Conservation (phyloP, 257 asterid species). For the Przewalskia tangutica region DNA sequence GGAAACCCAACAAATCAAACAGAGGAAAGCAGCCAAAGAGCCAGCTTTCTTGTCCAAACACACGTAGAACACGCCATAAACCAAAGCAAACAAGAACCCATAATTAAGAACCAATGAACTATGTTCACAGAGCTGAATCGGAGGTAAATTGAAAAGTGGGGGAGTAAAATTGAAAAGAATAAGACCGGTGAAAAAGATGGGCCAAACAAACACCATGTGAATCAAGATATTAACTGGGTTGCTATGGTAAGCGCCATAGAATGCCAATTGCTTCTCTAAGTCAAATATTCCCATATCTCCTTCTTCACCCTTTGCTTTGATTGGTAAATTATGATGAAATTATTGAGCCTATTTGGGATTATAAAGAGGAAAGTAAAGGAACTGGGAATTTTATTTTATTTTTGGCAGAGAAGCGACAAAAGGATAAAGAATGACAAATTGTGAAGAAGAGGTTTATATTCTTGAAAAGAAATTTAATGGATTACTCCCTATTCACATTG, state of each 20-base stretch:
- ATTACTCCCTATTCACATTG: no score
- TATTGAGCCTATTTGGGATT: background rate
- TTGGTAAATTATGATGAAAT: background rate
- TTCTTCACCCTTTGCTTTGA: background rate
- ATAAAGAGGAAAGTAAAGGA: background rate
- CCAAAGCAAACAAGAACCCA: conserved; percentile 50
- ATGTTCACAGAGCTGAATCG: conserved; percentile 28
- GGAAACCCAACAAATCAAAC: conserved; percentile 56
- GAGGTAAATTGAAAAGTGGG: conserved; percentile 25
- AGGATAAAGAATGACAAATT: background rate
- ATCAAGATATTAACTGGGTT: conserved; percentile 60
- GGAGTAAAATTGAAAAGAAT: conserved; percentile 68
- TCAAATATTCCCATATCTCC: conserved; percentile 59
- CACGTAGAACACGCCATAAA: conserved; percentile 56
- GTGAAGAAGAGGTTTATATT: background rate
- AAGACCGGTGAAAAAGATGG: conserved; percentile 49
- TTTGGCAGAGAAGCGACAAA: background rate
- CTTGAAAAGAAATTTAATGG: background rate
- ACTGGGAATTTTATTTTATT: background rate
- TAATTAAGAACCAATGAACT: conserved; percentile 47
- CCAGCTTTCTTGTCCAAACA: conserved; percentile 81
- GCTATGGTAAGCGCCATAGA: conserved; percentile 93
- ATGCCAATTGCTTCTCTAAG: conserved; percentile 77
- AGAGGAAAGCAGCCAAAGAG: conserved; percentile 67
- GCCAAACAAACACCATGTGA: conserved; percentile 88